Evolutionary conservation across 2,329 filamentous ascomycete genomes (phyloP), one percentile per base, ranked within the genome.

Genomic region (Sporothrix protearum): DNA sequence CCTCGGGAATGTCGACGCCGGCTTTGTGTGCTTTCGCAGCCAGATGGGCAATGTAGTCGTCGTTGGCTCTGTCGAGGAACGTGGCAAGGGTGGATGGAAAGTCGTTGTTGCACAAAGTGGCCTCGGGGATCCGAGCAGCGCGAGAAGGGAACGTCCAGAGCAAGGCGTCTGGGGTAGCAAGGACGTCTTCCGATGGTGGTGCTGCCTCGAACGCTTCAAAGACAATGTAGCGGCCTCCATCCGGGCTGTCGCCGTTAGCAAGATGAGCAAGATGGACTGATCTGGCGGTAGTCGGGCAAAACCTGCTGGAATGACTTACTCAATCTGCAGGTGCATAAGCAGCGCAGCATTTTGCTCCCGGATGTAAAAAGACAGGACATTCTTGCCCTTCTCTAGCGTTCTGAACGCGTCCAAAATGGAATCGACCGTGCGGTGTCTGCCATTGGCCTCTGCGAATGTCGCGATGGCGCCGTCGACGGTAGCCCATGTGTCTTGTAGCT

Each of bases 121-220:
- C 25, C 1, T 77, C 74, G 0, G 87, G 80, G 2, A 90, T 76
- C 0, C 82, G 79, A 0, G 86, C 84, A 0, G 85, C 83, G 19
- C 78, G 79, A 0, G 85, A 87, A 0, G 89, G 89, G 73, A 92
- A 92, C 22, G 85, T 82, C 83, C 88, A 89, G 71, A 81, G 76
- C 0, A 92, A 77, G 1, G 87, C 84, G 33, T 82, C 82, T 25
- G 85, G 78, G 0, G 86, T 78, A 0, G 82, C 82, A 1, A 90
- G 80, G 0, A 89, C 85, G 16, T 83, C 78, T 57, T 86, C 81
- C 0, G 85, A 86, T 0, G 77, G 76, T 0, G 89, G 81, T 0
- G 88, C 89, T 0, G 85, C 82, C 76, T 92, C 89, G 71, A 91
- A 91, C 0, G 82, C 82, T 77, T 92, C 89, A 63, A 71, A 87